Evolutionary conservation across 306 rosid species (phyloP).

Genomic region (Vicia faba): DNA sequence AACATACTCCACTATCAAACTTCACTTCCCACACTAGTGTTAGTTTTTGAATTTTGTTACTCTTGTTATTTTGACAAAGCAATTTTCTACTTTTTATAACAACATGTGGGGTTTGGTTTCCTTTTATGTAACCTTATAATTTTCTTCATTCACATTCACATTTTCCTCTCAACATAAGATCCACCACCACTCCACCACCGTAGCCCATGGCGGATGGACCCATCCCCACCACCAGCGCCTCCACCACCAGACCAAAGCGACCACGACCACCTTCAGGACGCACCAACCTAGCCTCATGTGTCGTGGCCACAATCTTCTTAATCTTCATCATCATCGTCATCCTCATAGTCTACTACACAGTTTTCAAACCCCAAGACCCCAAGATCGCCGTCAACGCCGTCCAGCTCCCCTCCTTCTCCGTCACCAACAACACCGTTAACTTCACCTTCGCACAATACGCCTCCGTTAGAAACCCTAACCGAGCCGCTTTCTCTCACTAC

Average conservation of each 20-base stretch:
- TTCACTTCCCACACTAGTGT: background rate
- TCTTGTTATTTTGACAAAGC: background rate
- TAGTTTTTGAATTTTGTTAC: background rate
- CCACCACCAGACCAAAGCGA: constrained; percentile 34
- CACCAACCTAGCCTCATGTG: constrained; percentile 86
- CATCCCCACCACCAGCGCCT: background rate
- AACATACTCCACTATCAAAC: background rate
- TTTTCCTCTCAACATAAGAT: constrained; percentile 11
- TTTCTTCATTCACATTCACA: constrained; percentile 1
- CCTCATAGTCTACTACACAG: constrained; percentile 78
- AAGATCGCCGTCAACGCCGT: constrained; percentile 79
- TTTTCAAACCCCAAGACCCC: constrained; percentile 85
- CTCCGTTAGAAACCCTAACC: constrained; percentile 80
- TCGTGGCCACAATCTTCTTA: constrained; percentile 84
- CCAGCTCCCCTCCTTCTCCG: constrained; percentile 84
- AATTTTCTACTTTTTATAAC: background rate
- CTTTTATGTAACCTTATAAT: background rate
- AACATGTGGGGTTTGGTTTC: constrained; percentile 31
- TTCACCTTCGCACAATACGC: constrained; percentile 92
- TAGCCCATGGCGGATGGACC: constrained; percentile 36
- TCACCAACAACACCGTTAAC: constrained; percentile 71
- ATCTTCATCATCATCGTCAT: constrained; percentile 66
- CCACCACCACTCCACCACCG: constrained; percentile 25
- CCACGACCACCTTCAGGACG: constrained; percentile 81
- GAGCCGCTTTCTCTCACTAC: constrained; percentile 76